Percentiles rank a stretch among this genome's conserved stretches.
Conservation (phyloP, 1,139 yeast genomes). For the Kluyveromyces sp. region DNA sequence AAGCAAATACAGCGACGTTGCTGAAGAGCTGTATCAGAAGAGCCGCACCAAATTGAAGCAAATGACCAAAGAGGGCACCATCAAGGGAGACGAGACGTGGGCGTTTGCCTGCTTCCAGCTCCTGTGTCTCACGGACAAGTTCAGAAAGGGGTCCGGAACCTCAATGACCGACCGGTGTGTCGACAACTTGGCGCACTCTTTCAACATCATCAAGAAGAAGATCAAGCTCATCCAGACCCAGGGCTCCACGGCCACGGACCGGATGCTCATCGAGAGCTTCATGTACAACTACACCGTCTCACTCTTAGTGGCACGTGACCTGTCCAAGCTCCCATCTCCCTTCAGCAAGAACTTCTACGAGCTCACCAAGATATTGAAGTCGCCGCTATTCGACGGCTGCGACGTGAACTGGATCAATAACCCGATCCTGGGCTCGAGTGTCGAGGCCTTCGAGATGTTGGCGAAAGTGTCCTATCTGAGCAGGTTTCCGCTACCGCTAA, state of each 20-base stretch:
- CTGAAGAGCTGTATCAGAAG: slow-evolving; percentile 12
- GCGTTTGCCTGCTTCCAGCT: slow-evolving; percentile 16
- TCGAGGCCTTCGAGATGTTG: slow-evolving; percentile 33
- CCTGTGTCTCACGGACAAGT: slow-evolving; percentile 13
- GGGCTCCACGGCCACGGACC: slow-evolving; percentile 20
- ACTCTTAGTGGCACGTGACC: slow-evolving; percentile 21
- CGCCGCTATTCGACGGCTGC: slow-evolving; percentile 30
- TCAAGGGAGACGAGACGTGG: slow-evolving; percentile 15
- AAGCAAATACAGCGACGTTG: slow-evolving; percentile 10
- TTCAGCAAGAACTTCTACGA: slow-evolving; percentile 29
- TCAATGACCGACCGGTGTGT: slow-evolving; percentile 15
- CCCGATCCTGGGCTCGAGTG: slow-evolving; percentile 33
- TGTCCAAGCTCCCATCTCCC: slow-evolving; percentile 31
- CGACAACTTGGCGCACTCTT: slow-evolving; percentile 14
- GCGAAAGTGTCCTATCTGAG: slow-evolving; percentile 37
- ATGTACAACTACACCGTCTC: slow-evolving; percentile 33
- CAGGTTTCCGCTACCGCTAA: slow-evolving; percentile 22
- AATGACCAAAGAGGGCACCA: slow-evolving; percentile 1
- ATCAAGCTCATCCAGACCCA: slow-evolving; percentile 7
- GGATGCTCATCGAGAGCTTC: slow-evolving; percentile 34
- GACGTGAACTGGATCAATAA: slow-evolving; percentile 33
- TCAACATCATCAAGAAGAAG: slow-evolving; percentile 13
- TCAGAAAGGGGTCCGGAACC: slow-evolving; percentile 12
- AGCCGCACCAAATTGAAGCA: slow-evolving; percentile 9
- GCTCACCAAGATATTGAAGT: slow-evolving; percentile 27